A percentile compares a stretch with the other conserved stretches of the same genome.
phyloP scores from a whole-genome alignment of 2,329 filamentous ascomycete genomes.

The Didymella pinodella region DNA sequence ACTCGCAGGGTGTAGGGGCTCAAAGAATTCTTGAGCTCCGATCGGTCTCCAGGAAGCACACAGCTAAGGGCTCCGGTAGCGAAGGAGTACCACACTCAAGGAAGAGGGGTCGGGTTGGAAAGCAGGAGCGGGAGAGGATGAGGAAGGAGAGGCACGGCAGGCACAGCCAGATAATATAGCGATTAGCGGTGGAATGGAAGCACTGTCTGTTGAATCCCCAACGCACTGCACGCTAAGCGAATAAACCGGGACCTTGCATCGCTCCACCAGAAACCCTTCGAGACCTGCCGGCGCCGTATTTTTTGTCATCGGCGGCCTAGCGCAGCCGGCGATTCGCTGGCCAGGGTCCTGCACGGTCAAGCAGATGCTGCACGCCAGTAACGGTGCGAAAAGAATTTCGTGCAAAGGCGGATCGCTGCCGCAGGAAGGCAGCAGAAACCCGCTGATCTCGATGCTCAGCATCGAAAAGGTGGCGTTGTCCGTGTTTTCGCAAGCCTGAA shows the following conservation, averaged over 20 bases:
- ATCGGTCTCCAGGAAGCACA: constrained; percentile 23
- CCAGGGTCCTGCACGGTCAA: constrained; percentile 28
- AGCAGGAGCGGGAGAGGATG: constrained; percentile 26
- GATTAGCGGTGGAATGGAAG: constrained; percentile 40
- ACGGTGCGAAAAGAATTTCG: constrained; percentile 42
- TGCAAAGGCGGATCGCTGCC: constrained; percentile 26
- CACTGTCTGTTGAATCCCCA: constrained; percentile 38
- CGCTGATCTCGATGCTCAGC: constrained; percentile 36
- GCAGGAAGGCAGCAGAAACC: constrained; percentile 18
- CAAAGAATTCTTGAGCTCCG: constrained; percentile 16
- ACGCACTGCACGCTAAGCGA: constrained; percentile 40
- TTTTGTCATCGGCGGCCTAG: constrained; percentile 31
- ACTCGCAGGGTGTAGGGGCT: constrained; percentile 20
- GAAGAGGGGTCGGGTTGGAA: constrained; percentile 28
- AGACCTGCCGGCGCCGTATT: constrained; percentile 34
- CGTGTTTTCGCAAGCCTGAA: constrained; percentile 21
- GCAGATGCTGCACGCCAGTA: constrained; percentile 25
- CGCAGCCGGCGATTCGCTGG: constrained; percentile 33
- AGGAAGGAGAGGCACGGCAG: constrained; percentile 21
- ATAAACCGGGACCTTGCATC: constrained; percentile 46
- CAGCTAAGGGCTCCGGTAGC: constrained; percentile 31
- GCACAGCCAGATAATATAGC: constrained; percentile 33
- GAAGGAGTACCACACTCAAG: constrained; percentile 27
- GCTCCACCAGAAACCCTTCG: constrained; percentile 25
- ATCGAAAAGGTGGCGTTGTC: constrained; percentile 35